Percentiles rank a stretch among this genome's conserved stretches.
Conservation (phyloP, 2,329 filamentous ascomycete species). For the Penicillium sp. region DNA sequence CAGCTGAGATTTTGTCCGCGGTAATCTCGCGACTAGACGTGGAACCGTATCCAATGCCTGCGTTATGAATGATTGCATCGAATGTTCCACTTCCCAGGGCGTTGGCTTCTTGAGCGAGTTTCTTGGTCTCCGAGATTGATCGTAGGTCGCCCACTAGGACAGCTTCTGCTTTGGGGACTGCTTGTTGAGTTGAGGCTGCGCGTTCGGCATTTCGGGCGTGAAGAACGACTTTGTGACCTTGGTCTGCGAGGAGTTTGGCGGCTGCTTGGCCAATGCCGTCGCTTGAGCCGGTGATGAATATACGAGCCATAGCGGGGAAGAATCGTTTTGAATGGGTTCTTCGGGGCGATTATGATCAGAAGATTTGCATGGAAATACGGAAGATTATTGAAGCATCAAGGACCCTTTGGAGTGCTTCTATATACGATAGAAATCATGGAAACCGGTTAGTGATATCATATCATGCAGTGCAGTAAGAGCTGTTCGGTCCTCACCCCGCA, state of each 20-base stretch:
- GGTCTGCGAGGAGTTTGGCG: slow-evolving; percentile 56
- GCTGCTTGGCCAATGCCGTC: slow-evolving; percentile 63
- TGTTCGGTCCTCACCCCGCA: background rate
- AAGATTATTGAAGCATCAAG: background rate
- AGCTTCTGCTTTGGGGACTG: slow-evolving; percentile 58
- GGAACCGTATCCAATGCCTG: slow-evolving; percentile 55
- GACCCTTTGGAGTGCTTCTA: too few relatives aligned
- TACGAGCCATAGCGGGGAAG: slow-evolving; percentile 30
- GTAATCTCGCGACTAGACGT: slow-evolving; percentile 49
- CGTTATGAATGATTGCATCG: slow-evolving; percentile 65
- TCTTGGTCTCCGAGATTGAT: slow-evolving; percentile 58
- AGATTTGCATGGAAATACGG: background rate
- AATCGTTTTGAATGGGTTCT: background rate
- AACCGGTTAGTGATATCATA: background rate
- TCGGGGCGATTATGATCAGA: background rate
- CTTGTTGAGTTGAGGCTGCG: slow-evolving; percentile 55
- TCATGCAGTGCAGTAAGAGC: background rate
- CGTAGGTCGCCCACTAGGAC: slow-evolving; percentile 62
- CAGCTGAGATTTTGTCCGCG: slow-evolving; percentile 54
- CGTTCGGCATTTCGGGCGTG: slow-evolving; percentile 64
- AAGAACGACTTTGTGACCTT: slow-evolving; percentile 62
- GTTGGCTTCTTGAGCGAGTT: slow-evolving; percentile 59
- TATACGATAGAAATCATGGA: background rate
- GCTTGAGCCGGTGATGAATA: slow-evolving; percentile 63
- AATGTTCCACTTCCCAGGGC: slow-evolving; percentile 52